These are phyloP conservation scores for Crithidia bombi DNA, from an alignment of 208 protist species.

Conservation along the genomic window DNA sequence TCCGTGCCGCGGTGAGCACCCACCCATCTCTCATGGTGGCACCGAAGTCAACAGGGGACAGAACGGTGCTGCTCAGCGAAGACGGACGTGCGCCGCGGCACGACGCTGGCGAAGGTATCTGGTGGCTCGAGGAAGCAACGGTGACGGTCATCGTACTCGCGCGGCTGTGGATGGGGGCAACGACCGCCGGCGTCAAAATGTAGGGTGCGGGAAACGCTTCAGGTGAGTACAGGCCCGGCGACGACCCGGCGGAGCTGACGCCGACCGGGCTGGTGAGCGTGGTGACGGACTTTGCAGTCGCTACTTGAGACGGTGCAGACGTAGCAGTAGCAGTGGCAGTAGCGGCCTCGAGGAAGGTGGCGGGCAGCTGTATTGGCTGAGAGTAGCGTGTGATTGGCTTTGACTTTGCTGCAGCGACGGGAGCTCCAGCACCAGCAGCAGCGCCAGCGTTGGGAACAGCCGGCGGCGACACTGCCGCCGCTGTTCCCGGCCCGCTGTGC, in stretches of 20 bases:
- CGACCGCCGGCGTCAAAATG: neutral
- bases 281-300: neutral
- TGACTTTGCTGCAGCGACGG: neutral
- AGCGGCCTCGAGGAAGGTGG: neutral
- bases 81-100: too few relatives aligned
- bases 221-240: constrained; percentile 6
- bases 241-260: neutral
- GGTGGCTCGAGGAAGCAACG: constrained; percentile 14
- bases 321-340: neutral
- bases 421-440: too few relatives aligned
- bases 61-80: neutral
- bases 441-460: neutral
- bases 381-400: constrained; percentile 8
- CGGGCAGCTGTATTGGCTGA: constrained; percentile 5
- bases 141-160: constrained; percentile 7
- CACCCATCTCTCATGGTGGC: neutral
- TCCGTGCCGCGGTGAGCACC: neutral
- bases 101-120: neutral
- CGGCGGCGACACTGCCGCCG: too few relatives aligned
- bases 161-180: neutral
- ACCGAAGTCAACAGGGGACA: neutral
- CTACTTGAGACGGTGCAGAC: neutral
- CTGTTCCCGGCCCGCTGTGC: neutral
- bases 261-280: neutral
- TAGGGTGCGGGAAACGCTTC: neutral